Percentiles rank a stretch among this genome's conserved stretches.
Evolutionary conservation across 2,329 filamentous ascomycete species (phyloP).

Genomic region (Aureobasidium namibiae): DNA sequence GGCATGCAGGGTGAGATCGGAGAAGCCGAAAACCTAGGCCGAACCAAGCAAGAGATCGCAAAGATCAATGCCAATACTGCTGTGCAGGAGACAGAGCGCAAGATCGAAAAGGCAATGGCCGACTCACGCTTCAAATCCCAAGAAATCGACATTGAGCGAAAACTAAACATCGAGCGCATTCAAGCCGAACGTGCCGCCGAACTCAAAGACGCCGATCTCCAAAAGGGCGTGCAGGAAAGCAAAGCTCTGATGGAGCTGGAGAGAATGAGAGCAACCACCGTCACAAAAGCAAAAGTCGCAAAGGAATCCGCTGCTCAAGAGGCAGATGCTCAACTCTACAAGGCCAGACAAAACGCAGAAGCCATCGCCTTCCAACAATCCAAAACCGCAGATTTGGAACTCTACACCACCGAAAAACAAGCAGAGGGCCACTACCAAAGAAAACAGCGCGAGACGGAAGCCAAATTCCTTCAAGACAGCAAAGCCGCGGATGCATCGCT

Average conservation of each 20-base stretch:
- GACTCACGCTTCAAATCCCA: slow-evolving; percentile 67
- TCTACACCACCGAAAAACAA: slow-evolving; percentile 39
- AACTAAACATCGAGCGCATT: slow-evolving; percentile 69
- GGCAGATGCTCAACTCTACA: slow-evolving; percentile 49
- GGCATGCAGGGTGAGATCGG: slow-evolving; percentile 60
- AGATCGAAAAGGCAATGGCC: slow-evolving; percentile 70
- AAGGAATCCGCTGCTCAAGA: slow-evolving; percentile 61
- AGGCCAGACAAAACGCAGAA: slow-evolving; percentile 40
- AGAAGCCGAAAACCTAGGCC: slow-evolving; percentile 68
- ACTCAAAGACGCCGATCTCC: slow-evolving; percentile 69
- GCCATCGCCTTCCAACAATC: slow-evolving; percentile 51
- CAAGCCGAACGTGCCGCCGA: slow-evolving; percentile 65
- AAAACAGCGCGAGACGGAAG: slow-evolving; percentile 33
- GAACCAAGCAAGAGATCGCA: slow-evolving; percentile 77
- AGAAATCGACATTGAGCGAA: slow-evolving; percentile 63
- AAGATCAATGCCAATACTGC: slow-evolving; percentile 83
- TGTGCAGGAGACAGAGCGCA: slow-evolving; percentile 74
- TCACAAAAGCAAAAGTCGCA: slow-evolving; percentile 66
- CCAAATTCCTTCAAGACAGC: slow-evolving; percentile 26
- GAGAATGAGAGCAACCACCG: slow-evolving; percentile 65
- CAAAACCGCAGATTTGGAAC: slow-evolving; percentile 49
- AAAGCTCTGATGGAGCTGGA: slow-evolving; percentile 74
- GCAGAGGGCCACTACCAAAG: slow-evolving; percentile 49
- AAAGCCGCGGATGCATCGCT: slow-evolving; percentile 39
- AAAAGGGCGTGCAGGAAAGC: slow-evolving; percentile 68